These are phyloP conservation scores for Entrophospora sp. DNA, from an alignment of 192 early-diverging fungal species.

Conservation along the genomic window DNA sequence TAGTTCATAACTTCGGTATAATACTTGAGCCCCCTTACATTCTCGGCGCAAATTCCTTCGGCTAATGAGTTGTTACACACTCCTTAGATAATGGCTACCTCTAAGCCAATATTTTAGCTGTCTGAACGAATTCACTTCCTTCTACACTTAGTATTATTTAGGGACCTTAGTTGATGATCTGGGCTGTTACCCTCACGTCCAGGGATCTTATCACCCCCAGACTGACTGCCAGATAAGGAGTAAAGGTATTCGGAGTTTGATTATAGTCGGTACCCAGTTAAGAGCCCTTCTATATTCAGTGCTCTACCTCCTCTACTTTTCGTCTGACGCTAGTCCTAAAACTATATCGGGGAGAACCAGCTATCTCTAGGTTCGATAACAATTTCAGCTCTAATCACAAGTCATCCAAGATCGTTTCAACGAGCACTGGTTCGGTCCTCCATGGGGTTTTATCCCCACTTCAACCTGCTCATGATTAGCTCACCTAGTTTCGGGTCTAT, in stretches of 20 bases:
- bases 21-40: constrained; percentile 10
- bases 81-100: constrained; percentile 2
- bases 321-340: constrained; percentile 1
- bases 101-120: constrained; percentile 2
- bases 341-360: constrained; percentile 12
- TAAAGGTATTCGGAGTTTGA: constrained; percentile 9
- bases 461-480: constrained; percentile 9
- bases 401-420: constrained; percentile 8
- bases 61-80: constrained; percentile 3
- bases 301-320: background rate
- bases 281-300: constrained; percentile 9
- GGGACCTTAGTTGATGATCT: constrained; percentile 7
- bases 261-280: constrained; percentile 2
- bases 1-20: constrained; percentile 3
- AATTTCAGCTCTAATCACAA: constrained; percentile 7
- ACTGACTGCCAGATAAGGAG: background rate
- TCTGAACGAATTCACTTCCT: background rate
- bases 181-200: constrained; percentile 10
- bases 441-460: background rate
- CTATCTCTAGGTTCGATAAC: constrained; percentile 5
- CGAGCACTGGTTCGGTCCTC: constrained; percentile 1
- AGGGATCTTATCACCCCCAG: constrained; percentile 7
- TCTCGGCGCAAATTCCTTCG: background rate
- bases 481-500: constrained; percentile 12
- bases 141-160: constrained; percentile 12